phyloP scores from a whole-genome alignment of 805 yeast species.

The Wickerhamiella slavikovae region DNA sequence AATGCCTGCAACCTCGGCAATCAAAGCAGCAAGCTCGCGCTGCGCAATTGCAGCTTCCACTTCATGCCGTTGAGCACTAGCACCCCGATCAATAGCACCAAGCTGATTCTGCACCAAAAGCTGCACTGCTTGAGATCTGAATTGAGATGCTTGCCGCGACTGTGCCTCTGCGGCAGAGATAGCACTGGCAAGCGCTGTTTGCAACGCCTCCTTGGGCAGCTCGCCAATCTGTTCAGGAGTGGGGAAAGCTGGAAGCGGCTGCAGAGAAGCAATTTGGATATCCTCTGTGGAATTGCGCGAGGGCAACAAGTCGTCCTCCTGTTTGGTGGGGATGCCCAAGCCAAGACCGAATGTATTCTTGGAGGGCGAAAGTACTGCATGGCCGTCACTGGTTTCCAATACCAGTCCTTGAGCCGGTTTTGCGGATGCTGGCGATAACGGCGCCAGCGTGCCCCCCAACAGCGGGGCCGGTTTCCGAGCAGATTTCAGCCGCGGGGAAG shows the following conservation, averaged over 20 bases:
- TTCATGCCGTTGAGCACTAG: constrained; percentile 25
- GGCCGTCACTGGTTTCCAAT: too few relatives aligned
- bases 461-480: too few relatives aligned
- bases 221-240: constrained; percentile 6
- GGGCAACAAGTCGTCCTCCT: too few relatives aligned
- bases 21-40: constrained; percentile 26
- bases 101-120: constrained; percentile 20
- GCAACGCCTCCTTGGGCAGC: constrained; percentile 6
- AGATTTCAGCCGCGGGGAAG: too few relatives aligned
- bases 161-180: constrained; percentile 9
- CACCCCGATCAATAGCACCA: constrained; percentile 23
- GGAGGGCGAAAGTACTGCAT: too few relatives aligned
- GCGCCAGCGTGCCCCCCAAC: too few relatives aligned
- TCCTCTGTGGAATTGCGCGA: too few relatives aligned
- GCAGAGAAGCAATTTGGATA: too few relatives aligned
- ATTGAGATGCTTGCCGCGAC: constrained; percentile 11
- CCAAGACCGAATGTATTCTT: too few relatives aligned
- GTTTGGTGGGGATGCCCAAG: too few relatives aligned
- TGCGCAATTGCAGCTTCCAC: constrained; percentile 27
- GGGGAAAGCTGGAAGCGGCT: constrained; percentile 10
- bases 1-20: constrained; percentile 19
- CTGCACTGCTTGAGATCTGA: constrained; percentile 11
- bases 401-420: too few relatives aligned
- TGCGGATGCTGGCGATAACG: too few relatives aligned
- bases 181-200: constrained; percentile 7